These are phyloP conservation scores for Candida pseudoviswanathii DNA, from an alignment of 1,139 yeast genomes.

Conservation along the genomic window DNA sequence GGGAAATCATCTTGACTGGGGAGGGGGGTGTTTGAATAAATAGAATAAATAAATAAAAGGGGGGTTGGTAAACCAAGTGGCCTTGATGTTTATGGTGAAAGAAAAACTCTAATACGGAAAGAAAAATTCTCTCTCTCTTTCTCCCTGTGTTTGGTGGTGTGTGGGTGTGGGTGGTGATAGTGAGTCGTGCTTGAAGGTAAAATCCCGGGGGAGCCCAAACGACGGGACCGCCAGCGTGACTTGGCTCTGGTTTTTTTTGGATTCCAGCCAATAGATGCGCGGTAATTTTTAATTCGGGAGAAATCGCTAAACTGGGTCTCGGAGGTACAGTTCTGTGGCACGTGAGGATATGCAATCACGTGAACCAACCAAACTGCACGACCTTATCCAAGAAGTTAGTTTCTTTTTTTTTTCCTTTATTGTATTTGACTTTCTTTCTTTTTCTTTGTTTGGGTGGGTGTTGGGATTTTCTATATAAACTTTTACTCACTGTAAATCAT, in stretches of 20 bases:
- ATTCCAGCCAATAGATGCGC: slow-evolving; percentile 7
- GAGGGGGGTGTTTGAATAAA: neutral
- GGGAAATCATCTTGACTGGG: slow-evolving; percentile 16
- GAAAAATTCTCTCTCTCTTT: neutral
- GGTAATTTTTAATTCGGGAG: slow-evolving; percentile 3
- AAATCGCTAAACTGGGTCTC: neutral
- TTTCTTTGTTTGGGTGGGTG: neutral
- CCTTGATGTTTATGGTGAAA: neutral
- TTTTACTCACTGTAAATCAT: neutral
- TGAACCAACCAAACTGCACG: neutral
- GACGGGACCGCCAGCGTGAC: neutral
- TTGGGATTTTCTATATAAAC: neutral
- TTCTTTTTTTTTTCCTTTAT: neutral
- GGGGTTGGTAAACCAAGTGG: neutral
- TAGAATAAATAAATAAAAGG: neutral
- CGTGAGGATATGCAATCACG: neutral
- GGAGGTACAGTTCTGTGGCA: neutral
- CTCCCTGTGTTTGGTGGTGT: neutral
- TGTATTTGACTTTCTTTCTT: neutral
- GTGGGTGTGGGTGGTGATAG: neutral
- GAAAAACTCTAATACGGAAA: neutral
- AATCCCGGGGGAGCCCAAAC: slow-evolving; percentile 3
- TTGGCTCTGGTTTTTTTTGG: neutral
- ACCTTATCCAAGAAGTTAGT: neutral
- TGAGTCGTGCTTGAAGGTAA: neutral